These are phyloP conservation scores for Rhizopogon parksii DNA, from an alignment of 1,284 basidiomycete species.

Conservation along the genomic window DNA sequence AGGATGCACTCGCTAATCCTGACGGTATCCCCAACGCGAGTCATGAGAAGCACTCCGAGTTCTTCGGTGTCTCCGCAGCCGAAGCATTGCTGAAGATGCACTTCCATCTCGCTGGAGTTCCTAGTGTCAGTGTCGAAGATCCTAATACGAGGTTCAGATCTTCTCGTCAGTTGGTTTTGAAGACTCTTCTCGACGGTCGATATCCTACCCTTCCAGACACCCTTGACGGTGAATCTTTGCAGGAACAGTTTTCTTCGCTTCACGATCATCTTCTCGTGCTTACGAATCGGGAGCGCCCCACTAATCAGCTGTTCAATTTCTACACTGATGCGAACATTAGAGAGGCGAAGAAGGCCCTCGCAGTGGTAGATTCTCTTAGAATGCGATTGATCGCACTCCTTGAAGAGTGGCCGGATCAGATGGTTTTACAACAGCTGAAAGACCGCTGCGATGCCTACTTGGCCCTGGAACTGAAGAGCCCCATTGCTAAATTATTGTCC, in stretches of 20 bases:
- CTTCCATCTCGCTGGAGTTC: slow-evolving; percentile 17
- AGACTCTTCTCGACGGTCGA: slow-evolving; percentile 15
- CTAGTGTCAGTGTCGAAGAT: background rate
- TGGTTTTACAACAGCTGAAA: slow-evolving; percentile 84
- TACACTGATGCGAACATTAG: slow-evolving; percentile 70
- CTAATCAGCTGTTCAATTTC: slow-evolving; percentile 55
- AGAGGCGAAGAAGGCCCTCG: slow-evolving; percentile 60
- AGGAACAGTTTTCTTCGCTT: slow-evolving; percentile 23
- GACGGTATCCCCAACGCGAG: slow-evolving; percentile 15
- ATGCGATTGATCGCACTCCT: slow-evolving; percentile 54
- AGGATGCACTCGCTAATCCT: slow-evolving; percentile 44
- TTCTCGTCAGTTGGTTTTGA: slow-evolving; percentile 18
- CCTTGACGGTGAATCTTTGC: slow-evolving; percentile 21
- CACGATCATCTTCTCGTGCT: slow-evolving; percentile 21
- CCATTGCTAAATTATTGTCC: slow-evolving; percentile 80
- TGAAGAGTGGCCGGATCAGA: slow-evolving; percentile 93
- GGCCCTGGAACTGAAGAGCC: slow-evolving; percentile 57
- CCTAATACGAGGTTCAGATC: slow-evolving; percentile 12
- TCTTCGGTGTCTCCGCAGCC: slow-evolving; percentile 14
- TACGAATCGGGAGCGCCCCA: slow-evolving; percentile 4
- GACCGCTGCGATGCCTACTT: slow-evolving; percentile 72
- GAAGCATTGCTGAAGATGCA: slow-evolving; percentile 19
- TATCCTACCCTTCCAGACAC: slow-evolving; percentile 17
- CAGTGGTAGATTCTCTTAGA: slow-evolving; percentile 46
- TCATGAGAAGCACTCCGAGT: background rate